Base-by-base conservation (phyloP, 257 asterid genomes). In the Nicotiana benthamiana region DNA sequence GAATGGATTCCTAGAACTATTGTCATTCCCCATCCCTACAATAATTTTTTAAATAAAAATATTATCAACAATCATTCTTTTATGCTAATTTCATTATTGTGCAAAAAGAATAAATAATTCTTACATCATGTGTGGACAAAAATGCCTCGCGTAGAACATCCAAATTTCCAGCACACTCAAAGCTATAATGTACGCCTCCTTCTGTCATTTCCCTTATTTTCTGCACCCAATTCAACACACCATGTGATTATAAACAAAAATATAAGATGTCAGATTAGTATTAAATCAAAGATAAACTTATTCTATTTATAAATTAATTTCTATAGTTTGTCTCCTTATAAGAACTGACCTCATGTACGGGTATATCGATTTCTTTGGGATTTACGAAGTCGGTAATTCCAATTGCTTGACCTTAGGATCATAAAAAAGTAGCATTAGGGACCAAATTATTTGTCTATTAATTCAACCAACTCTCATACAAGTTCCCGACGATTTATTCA, bases 1-100 rank as follows among this genome's bases (percentile, higher is more conserved):
- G 93, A 90, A 68, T 95, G 99, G 27, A 95, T 86, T 22, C 98
- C 99, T 77, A 90, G 79, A 9, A 95, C 40, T 12, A 93, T 93
- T 0, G 97, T 90, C 27, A 93, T 82, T 0, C 99, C 99, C 98
- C 99, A 95, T 2, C 99, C 99, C 99, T 95, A 82, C 86, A 81
- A 22, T 20, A 5, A 6, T 6, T 13, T 3, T 56, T 9, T 32
- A 32, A 32, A 32, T n/a, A 32, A 32, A 32, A 30, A 3, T 61
- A 10, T 4, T 0, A 4, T 15, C 22, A 30, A 28, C 46, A 30
- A 15, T 6, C 12, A 64, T 1, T 64, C 12, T 16, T 16, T 15
- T 30, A 64, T 28, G 7, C 32, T 27, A 63, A 16, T 8, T n/a
- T n/a, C n/a, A n/a, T n/a, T n/a, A n/a, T 12, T 27, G 17, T 61